Conservation (phyloP, 768 basidiomycete genomes). For the Pleurotus cornucopiae region DNA sequence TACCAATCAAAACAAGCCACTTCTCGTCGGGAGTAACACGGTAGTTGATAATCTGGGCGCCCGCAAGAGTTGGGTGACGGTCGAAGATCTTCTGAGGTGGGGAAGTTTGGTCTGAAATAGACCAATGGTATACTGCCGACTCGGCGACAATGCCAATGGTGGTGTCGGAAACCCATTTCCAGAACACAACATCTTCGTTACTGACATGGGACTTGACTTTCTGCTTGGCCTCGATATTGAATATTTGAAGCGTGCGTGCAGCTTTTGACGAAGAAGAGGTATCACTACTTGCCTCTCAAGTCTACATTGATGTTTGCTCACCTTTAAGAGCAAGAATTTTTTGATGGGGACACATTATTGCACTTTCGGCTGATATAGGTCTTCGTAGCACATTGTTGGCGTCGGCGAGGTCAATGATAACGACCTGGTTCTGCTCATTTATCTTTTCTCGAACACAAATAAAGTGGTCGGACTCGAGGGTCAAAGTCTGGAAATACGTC, state of each 20-base stretch:
- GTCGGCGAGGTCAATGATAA: conserved; percentile 96
- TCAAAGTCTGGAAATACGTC: conserved; percentile 62
- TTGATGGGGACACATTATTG: conserved; percentile 96
- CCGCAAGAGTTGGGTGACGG: conserved; percentile 89
- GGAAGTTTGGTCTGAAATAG: conserved; percentile 68
- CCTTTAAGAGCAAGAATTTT: conserved; percentile 97
- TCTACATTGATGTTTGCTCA: conserved; percentile 24
- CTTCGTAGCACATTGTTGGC: conserved; percentile 95
- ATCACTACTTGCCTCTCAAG: neutral
- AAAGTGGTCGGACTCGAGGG: conserved; percentile 96
- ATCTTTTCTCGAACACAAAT: conserved; percentile 97
- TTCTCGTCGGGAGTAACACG: conserved; percentile 90
- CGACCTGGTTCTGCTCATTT: conserved; percentile 94
- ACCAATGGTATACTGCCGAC: conserved; percentile 89
- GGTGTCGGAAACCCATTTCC: conserved; percentile 95
- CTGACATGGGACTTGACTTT: conserved; percentile 96
- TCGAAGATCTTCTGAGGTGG: conserved; percentile 93
- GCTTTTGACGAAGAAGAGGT: conserved; percentile 52
- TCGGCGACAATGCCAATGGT: conserved; percentile 96
- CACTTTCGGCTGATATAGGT: conserved; percentile 97
- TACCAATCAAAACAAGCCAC: conserved; percentile 96
- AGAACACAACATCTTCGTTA: conserved; percentile 93
- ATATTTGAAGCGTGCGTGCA: conserved; percentile 90
- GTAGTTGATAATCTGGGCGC: conserved; percentile 98
- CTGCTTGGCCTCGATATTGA: conserved; percentile 96